Evolutionary conservation across 768 basidiomycete species (phyloP), one percentile per base, ranked within the genome.

Genomic region (Leucocoprinus birnbaumii): DNA sequence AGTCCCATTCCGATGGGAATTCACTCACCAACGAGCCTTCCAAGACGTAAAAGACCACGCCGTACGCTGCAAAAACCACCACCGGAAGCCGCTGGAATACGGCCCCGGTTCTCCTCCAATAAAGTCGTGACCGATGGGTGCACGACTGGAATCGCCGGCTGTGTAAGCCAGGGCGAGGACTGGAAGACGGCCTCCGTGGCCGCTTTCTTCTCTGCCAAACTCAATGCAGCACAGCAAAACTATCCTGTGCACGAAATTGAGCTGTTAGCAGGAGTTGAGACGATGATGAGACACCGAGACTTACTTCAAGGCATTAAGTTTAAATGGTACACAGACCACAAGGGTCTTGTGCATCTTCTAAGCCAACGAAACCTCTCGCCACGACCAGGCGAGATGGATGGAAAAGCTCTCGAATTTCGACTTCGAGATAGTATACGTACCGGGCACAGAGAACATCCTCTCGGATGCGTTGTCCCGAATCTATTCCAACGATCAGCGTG

Each of bases 231-330:
- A 0, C 72, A 76, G 48, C 71, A 71, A 19, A 75, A 75, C 37
- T 75, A 76, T 37, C 63, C 71, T 1, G 69, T 71, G 0, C 74
- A 75, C 21, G 71, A 76, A 48, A 68, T 70, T 6, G 72, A 77
- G 27, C 61, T 76, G 59, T 50, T 76, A 0, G 71, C 70, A 0
- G 69, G 70, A 0, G 58, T 76, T 0, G 71, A 75, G 35, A 66
- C 69, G 0, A 67, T 75, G 67, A 55, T 69, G 3, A 35, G 63
- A 0, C 65, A 68, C 24, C 40, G 58, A 0, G 66, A 70, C 35
- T 59, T 72, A 2, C 40, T 76, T 1, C 67, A 65, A 24, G 75
- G 73, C 0, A 59, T 51, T 0, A 43, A 37, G 0, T 74, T 76
- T 37, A 43, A 43, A 0, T 69, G 69, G 62, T 25, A 64, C 2